Evolutionary conservation across 352 stramenopile genomes (phyloP).

Genomic region (Phytophthora pinifolia): DNA sequence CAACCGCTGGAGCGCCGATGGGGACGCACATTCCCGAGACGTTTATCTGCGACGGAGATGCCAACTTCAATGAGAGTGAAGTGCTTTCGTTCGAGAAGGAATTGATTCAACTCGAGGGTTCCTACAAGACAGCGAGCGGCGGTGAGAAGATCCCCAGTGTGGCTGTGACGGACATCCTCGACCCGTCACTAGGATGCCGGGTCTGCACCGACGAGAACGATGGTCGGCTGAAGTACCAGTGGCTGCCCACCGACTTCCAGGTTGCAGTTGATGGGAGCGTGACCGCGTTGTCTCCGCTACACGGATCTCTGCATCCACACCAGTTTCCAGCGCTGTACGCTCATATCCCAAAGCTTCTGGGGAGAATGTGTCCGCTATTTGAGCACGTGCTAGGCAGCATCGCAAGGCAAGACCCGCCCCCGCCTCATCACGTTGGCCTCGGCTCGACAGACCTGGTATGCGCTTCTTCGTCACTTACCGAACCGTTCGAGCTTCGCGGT

Average conservation of each 20-base stretch:
- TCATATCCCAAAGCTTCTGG: slow-evolving; percentile 3
- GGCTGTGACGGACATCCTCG: slow-evolving; percentile 6
- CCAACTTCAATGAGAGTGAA: neutral
- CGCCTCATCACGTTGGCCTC: slow-evolving; percentile 5
- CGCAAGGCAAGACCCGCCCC: slow-evolving; percentile 1
- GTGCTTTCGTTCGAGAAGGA: neutral
- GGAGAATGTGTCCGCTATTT: slow-evolving; percentile 9
- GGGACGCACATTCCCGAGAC: slow-evolving; percentile 20
- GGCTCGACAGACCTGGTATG: neutral
- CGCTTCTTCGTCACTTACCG: neutral
- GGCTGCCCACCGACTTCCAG: slow-evolving; percentile 21
- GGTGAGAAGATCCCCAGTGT: neutral
- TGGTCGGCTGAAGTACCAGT: slow-evolving; percentile 5
- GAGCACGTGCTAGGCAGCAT: slow-evolving; percentile 15
- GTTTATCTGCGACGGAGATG: slow-evolving; percentile 12
- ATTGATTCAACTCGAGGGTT: too few species aligned
- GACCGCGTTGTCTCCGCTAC: slow-evolving; percentile 7
- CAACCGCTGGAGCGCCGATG: neutral
- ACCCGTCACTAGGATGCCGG: slow-evolving; percentile 15
- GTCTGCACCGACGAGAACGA: neutral
- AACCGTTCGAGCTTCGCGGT: slow-evolving; percentile 1
- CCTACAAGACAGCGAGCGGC: too few species aligned
- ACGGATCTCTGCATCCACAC: slow-evolving; percentile 15
- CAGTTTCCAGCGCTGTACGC: slow-evolving; percentile 10
- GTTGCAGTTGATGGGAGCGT: slow-evolving; percentile 4